Evolutionary conservation across 2,329 filamentous ascomycete species (phyloP), one percentile per base, ranked within the genome.

Genomic region (Fusarium mundagurra): DNA sequence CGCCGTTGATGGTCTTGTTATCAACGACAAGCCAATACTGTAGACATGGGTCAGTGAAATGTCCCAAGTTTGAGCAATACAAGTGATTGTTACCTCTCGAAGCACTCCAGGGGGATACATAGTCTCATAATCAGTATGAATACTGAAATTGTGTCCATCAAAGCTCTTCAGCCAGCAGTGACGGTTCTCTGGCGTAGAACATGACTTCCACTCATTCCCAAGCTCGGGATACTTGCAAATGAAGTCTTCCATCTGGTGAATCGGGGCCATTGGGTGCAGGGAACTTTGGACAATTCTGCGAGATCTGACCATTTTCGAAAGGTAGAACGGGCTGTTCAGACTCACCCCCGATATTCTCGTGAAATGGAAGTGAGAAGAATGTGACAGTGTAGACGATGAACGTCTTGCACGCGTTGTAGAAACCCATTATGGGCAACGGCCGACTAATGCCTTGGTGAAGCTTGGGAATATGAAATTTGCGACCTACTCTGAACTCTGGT

Each of bases 101-200:
- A 67, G 44, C 6, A 67, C 27, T 24, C 64, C 64, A 13, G 55
- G 51, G 0, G 64, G 64, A 18, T 39, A 60, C 11, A 67, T 48
- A 34, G 41, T 50, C 44, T 67, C 64, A n/a, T 67, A 67, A 8
- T 67, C 50, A 39, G 64, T 60, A n/a, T 50, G 10, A 24, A 67
- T 60, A 11, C 55, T 22, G 5, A 67, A 67, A 8, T 50, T 57
- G 14, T 67, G 62, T 9, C 38, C 62, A 39, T 39, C 31, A 2
- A 62, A 64, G 8, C 62, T 54, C 27, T 44, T 67, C 10, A 67
- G 31, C 62, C 64, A 67, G 27, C 51, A 67, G 22, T 36, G 45
- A 2, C 64, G 64, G 8, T 67, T 38, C 8, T 44, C 38, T 16
- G 38, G 36, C 3, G 62, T 50, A 6, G 51, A 60, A 14, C 62